Percentiles rank a stretch among this genome's conserved stretches.
These are phyloP conservation scores for Lophium mytilinum DNA, from an alignment of 495 filamentous ascomycete genomes.

Conservation along the genomic window DNA sequence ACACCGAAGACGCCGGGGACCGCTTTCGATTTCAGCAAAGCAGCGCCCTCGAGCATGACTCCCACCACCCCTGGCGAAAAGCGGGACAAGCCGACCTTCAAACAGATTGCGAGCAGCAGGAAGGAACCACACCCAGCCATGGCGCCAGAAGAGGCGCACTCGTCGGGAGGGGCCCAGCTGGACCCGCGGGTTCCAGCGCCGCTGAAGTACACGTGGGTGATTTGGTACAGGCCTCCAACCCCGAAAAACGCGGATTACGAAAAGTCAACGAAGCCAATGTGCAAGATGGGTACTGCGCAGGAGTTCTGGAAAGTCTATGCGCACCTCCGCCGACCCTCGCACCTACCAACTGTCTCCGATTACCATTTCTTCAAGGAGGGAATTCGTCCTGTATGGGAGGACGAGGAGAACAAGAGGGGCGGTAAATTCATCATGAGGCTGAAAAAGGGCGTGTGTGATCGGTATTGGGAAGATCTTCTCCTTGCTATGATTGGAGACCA, in stretches of 20 bases:
- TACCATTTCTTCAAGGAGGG: conserved; percentile 98
- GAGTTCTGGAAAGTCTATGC: conserved; percentile 89
- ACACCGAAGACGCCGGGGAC: conserved; percentile 83
- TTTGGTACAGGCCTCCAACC: conserved; percentile 93
- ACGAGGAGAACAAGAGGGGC: conserved; percentile 89
- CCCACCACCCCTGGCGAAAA: conserved; percentile 54
- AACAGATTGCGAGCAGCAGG: conserved; percentile 5
- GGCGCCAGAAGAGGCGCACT: conserved; percentile 21
- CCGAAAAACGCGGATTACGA: conserved; percentile 98
- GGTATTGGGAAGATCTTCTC: conserved; percentile 96
- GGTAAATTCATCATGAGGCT: conserved; percentile 95
- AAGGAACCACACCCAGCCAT: conserved; percentile 18
- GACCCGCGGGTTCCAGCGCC: conserved; percentile 24
- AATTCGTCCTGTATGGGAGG: conserved; percentile 96
- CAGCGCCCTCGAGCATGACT: conserved; percentile 23
- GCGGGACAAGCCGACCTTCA: conserved; percentile 38
- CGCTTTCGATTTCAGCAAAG: conserved; percentile 60
- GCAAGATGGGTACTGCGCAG: conserved; percentile 71
- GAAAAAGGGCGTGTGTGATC: conserved; percentile 92
- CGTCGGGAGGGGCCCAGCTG: conserved; percentile 10
- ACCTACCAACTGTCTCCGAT: conserved; percentile 85
- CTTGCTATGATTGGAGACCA: conserved; percentile 90
- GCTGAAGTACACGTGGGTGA: conserved; percentile 84
- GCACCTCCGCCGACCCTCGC: conserved; percentile 82
- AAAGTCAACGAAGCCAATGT: conserved; percentile 85